phyloP scores from a whole-genome alignment of 2,329 filamentous ascomycete species.

The Fusarium pseudoanthophilum region DNA sequence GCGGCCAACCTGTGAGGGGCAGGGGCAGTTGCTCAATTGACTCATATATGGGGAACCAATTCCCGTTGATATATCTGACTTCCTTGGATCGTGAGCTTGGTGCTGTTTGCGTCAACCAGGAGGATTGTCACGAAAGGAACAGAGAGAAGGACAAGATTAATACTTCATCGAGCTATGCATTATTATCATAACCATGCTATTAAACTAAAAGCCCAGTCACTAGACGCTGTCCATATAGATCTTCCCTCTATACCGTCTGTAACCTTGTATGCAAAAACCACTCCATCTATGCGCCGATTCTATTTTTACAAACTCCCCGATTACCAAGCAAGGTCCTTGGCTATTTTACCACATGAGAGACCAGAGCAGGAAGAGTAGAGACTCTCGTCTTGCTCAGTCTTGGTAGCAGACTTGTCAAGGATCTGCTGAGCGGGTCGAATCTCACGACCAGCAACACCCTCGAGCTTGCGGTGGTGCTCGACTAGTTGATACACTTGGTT shows the following conservation, averaged over 20 bases:
- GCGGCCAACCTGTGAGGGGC: not conserved
- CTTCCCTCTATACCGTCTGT: not conserved
- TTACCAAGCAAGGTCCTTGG: slow-evolving; percentile 31
- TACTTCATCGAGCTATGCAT: not conserved
- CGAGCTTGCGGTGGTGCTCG: slow-evolving; percentile 30
- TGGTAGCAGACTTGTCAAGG: slow-evolving; percentile 17
- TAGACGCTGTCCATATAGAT: not conserved
- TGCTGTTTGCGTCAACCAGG: not conserved
- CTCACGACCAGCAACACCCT: slow-evolving; percentile 20
- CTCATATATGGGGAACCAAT: not conserved
- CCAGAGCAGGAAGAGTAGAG: slow-evolving; percentile 31
- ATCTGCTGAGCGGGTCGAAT: slow-evolving; percentile 35
- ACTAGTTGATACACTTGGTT: slow-evolving; percentile 31
- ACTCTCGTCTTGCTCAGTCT: slow-evolving; percentile 29
- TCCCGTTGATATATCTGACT: not conserved
- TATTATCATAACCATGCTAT: not conserved
- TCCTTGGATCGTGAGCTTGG: not conserved
- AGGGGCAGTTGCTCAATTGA: not conserved
- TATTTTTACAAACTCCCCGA: slow-evolving; percentile 13
- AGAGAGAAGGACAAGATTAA: not conserved
- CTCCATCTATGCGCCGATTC: slow-evolving; percentile 3
- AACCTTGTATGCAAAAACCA: not conserved
- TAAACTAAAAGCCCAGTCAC: not conserved
- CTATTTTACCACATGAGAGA: slow-evolving; percentile 22
- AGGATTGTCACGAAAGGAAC: too few relatives aligned